phyloP scores from a whole-genome alignment of 768 basidiomycete species.

The Chalciporus chontae region DNA sequence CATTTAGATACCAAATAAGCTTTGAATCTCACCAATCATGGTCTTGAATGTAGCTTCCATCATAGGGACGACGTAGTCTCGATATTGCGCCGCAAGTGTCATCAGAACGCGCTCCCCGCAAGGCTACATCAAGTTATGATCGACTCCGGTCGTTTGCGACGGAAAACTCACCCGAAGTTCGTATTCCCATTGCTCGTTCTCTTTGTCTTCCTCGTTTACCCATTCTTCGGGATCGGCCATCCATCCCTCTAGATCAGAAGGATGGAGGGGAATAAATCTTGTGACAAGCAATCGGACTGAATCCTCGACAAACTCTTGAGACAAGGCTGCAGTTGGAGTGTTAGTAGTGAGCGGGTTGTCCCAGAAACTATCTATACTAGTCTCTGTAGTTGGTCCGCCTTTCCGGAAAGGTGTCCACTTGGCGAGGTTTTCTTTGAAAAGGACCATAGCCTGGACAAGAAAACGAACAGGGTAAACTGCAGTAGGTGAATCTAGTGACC shows the following conservation, averaged over 20 bases:
- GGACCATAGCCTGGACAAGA: slow-evolving; percentile 79
- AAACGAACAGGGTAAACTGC: slow-evolving; percentile 76
- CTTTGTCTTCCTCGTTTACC: slow-evolving; percentile 85
- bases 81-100: slow-evolving; percentile 69
- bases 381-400: slow-evolving; percentile 56
- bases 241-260: slow-evolving; percentile 81
- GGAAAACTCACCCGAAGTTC: slow-evolving; percentile 71
- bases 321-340: slow-evolving; percentile 44
- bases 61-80: slow-evolving; percentile 63
- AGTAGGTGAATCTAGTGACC: slow-evolving; percentile 49
- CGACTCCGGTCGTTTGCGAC: background rate
- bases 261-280: slow-evolving; percentile 80
- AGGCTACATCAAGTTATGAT: slow-evolving; percentile 47
- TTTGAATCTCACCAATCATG: slow-evolving; percentile 46
- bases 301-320: slow-evolving; percentile 67
- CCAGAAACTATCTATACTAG: slow-evolving; percentile 39
- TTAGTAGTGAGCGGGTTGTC: slow-evolving; percentile 7
- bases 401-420: slow-evolving; percentile 71
- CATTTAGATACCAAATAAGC: background rate
- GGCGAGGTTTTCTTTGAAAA: slow-evolving; percentile 79
- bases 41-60: slow-evolving; percentile 57
- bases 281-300: slow-evolving; percentile 76
- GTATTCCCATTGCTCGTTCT: slow-evolving; percentile 90
- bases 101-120: slow-evolving; percentile 92
- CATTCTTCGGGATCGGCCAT: slow-evolving; percentile 91